These are phyloP conservation scores for Cucurbita argyrosperma DNA, from an alignment of 306 rosid genomes.

Conservation along the genomic window DNA sequence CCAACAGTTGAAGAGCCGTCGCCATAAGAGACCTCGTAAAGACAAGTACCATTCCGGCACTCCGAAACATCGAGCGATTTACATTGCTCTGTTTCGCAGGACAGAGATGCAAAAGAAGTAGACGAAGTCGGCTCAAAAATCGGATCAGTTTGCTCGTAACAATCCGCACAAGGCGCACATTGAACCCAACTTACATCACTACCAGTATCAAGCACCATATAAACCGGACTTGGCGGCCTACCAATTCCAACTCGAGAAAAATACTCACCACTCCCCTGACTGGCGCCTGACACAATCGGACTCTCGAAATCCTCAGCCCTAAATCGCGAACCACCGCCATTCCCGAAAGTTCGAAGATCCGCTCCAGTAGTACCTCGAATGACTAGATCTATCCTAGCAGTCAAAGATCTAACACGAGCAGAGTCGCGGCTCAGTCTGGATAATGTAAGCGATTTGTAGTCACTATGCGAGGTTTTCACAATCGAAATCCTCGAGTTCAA, in stretches of 20 bases:
- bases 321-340: not conserved
- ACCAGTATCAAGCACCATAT: constrained; percentile 81
- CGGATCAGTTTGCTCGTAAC: constrained; percentile 80
- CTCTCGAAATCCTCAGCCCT: constrained; percentile 21
- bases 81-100: constrained; percentile 47
- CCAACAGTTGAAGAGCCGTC: constrained; percentile 93
- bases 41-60: constrained; percentile 64
- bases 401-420: constrained; percentile 47
- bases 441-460: constrained; percentile 38
- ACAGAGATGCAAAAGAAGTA: constrained; percentile 33
- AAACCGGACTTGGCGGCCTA: constrained; percentile 43
- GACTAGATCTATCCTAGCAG: constrained; percentile 35
- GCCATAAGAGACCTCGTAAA: constrained; percentile 81
- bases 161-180: constrained; percentile 81
- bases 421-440: constrained; percentile 71
- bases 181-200: constrained; percentile 97
- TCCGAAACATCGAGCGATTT: constrained; percentile 54
- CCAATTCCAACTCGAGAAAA: constrained; percentile 82
- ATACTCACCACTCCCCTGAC: constrained; percentile 96
- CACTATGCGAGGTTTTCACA: constrained; percentile 11
- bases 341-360: constrained; percentile 28
- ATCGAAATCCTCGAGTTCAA: constrained; percentile 48
- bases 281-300: constrained; percentile 63
- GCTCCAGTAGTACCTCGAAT: constrained; percentile 18
- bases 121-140: constrained; percentile 58